A percentile compares a stretch with the other conserved stretches of the same genome.
Evolutionary conservation across 2,329 filamentous ascomycete genomes (phyloP).

Genomic region (Neonectria sp.): DNA sequence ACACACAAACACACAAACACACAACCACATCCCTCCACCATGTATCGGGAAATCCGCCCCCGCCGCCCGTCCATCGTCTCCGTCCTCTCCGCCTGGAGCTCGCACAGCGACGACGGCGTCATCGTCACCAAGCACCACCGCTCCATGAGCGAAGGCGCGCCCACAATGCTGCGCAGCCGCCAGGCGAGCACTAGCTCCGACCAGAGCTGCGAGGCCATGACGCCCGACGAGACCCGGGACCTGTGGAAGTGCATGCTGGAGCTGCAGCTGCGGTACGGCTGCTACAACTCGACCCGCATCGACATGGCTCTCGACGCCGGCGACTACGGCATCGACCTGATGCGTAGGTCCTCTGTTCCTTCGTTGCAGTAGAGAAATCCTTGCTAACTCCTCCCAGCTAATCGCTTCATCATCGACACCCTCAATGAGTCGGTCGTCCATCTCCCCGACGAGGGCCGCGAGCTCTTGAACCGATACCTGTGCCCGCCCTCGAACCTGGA

Average conservation of each 20-base stretch:
- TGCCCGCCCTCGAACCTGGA: conserved; percentile 32
- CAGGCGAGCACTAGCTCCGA: conserved; percentile 50
- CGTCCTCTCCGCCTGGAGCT: conserved; percentile 37
- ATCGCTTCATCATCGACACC: conserved; percentile 59
- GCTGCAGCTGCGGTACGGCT: conserved; percentile 62
- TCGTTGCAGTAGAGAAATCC: neutral
- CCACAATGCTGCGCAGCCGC: conserved; percentile 35
- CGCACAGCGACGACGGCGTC: conserved; percentile 34
- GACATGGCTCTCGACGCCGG: conserved; percentile 61
- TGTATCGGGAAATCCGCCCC: conserved; percentile 44
- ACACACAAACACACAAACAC: neutral
- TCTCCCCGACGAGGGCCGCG: conserved; percentile 55
- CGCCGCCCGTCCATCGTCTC: conserved; percentile 39
- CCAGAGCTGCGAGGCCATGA: conserved; percentile 52
- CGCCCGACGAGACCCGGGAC: conserved; percentile 56
- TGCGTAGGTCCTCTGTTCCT: conserved; percentile 57
- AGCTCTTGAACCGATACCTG: conserved; percentile 52
- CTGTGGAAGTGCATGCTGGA: conserved; percentile 66
- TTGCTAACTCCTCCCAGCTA: conserved; percentile 46
- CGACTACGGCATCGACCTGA: conserved; percentile 56
- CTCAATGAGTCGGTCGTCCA: conserved; percentile 57
- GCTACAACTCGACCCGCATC: conserved; percentile 66
- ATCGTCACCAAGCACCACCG: conserved; percentile 32
- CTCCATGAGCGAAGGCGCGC: conserved; percentile 18
- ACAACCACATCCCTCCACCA: conserved; percentile 27